Evolutionary conservation across 768 basidiomycete species (phyloP), one percentile per base, ranked within the genome.

Genomic region (Leccinum pellstonianum): DNA sequence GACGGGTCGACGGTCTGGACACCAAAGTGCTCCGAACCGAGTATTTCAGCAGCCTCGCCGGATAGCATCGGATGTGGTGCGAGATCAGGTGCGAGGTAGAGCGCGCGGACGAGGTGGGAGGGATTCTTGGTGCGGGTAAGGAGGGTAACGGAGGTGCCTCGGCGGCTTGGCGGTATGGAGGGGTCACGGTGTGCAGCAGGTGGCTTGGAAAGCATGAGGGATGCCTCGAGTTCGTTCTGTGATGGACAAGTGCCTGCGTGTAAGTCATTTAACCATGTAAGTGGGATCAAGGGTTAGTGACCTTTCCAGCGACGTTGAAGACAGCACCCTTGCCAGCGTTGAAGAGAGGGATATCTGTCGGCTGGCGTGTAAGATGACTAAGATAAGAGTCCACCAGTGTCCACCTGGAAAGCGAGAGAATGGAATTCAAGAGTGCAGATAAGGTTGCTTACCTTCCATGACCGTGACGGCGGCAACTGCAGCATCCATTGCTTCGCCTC

Each of bases 401-500:
- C 19, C 6, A 17, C 25, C 3, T 23, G 23, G 23, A 23, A 23
- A 25, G 25, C 3, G 12, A 35, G 25, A 17, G 21, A 8, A 48
- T 21, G 10, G 5, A 4, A 19, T 23, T n/a, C 6, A 38, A 35
- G n/a, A 23, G 15, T 37, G 5, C 33, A 52, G 19, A 7, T 12
- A 14, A 14, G 10, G 12, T 3, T 38, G 62, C 74, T 31, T 46
- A 86, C 90, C 87, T 81, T 93, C 91, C 81, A 94, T 76, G n/a
- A 78, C 71, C 0, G 83, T 76, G 8, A 91, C 91, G 0, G 91
- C 90, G 10, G 89, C 86, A 3, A 88, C 86, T 5, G 80, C 84
- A 17, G 92, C 91, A 69, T 93, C 90, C 81, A 94, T 85, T 5
- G 91, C 91, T 68, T 91, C 89, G 0, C 91, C 91, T 15, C 88